Conservation (phyloP, 768 basidiomycete species). For the Cystoderma amianthinum region DNA sequence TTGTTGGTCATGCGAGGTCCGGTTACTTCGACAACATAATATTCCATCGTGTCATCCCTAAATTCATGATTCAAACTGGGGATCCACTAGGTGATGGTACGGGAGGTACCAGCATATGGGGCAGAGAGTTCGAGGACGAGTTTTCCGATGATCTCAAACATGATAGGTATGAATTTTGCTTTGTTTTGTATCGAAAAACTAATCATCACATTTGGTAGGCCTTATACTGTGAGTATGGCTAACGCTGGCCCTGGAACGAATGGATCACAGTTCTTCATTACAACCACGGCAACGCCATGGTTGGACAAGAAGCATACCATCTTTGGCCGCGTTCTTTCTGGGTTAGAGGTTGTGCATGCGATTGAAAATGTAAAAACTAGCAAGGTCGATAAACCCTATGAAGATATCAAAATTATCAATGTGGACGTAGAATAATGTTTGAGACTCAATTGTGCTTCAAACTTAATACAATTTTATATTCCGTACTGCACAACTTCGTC, state of each 20-base stretch:
- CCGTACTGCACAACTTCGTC: no score
- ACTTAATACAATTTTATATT: no score
- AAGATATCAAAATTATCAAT: constrained; percentile 89
- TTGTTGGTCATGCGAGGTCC: constrained; percentile 84
- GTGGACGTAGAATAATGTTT: constrained; percentile 58
- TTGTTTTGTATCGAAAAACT: background rate
- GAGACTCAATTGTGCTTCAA: background rate
- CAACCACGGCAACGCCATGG: constrained; percentile 91
- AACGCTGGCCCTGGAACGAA: constrained; percentile 88
- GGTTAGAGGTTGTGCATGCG: constrained; percentile 82
- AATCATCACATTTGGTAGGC: constrained; percentile 36
- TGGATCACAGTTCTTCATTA: constrained; percentile 98
- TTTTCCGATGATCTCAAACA: constrained; percentile 86
- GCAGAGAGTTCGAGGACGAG: constrained; percentile 87
- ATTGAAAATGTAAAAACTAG: constrained; percentile 90
- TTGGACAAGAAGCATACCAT: constrained; percentile 89
- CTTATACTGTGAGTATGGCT: constrained; percentile 95
- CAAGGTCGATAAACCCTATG: constrained; percentile 84
- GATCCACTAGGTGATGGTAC: constrained; percentile 95
- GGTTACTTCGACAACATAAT: constrained; percentile 90
- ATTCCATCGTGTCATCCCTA: constrained; percentile 96
- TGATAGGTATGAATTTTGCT: constrained; percentile 52
- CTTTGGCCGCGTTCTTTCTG: constrained; percentile 83
- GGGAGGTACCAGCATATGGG: constrained; percentile 89
- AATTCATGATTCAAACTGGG: constrained; percentile 98